Evolutionary conservation across 2,329 filamentous ascomycete species (phyloP), one percentile per base, ranked within the genome.

Genomic region (Capronia epimyces): DNA sequence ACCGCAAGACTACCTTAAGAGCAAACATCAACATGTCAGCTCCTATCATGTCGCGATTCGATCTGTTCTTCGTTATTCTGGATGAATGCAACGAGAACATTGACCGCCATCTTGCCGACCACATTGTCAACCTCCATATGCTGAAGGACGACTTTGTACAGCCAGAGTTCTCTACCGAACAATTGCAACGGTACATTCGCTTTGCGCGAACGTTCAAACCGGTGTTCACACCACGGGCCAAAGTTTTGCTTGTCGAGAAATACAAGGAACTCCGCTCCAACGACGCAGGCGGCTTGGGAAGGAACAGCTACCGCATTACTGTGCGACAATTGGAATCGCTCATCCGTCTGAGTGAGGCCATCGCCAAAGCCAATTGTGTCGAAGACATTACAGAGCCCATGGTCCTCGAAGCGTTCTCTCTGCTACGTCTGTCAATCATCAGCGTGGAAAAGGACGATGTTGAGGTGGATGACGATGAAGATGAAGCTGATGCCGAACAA

Each of bases 21-120:
- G 83, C 88, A 57, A 98, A 98, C 69, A 91, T 98, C 71, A 97
- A 97, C 73, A 96, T 98, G 87, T 91, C 86, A 21, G 93, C 93
- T 1, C 93, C 93, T 52, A 98, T 98, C 74, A 98, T 98, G 93
- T 95, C 89, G 46, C 87, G 93, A 76, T 98, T 98, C 70, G 93
- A 98, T 74, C 77, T 98, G 8, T 98, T 98, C 78, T 98, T 98
- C 66, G 89, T 98, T 46, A 86, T 98, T 21, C 80, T 97, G 0
- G 93, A 98, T 66, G 93, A 98, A 64, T 97, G 91, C 67, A 95
- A 96, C 65, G 91, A 97, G 71, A 73, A 80, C 32, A 83, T 95
- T 27, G 93, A 98, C 66, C 85, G 89, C 50, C 89, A 94, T 65
- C 78, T 98, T 3, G 93, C 93, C 2, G 81, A 91, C 64, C 93